Evolutionary conservation across 2,329 filamentous ascomycete genomes (phyloP), one percentile per base, ranked within the genome.

Genomic region (Sporothrix phasma): DNA sequence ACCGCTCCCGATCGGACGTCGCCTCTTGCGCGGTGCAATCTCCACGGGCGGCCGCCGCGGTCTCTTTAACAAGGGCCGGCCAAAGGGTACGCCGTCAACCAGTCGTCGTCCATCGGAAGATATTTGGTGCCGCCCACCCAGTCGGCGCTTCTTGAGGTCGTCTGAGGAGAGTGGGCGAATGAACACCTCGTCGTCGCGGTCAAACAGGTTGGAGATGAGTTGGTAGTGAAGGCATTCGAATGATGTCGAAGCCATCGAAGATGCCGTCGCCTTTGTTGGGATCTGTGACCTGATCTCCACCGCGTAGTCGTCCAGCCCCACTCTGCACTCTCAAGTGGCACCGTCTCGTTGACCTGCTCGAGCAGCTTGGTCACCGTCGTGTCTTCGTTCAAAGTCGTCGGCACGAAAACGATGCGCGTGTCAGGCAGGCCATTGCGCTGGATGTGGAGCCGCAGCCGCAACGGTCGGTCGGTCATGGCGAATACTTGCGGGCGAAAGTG

Each of bases 141-240:
- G 76, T 62, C 84, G 84, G 68, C 92, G 82, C 56, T 86, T 82
- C 70, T 86, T 85, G 8, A 94, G 75, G 72, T 97, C 93, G 49
- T 87, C 83, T 26, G 84, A 86, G 19, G 41, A 41, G 59, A 66
- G 62, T 5, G 58, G 56, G 4, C 54, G 49, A 19, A 80, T 87
- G 70, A 77, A 92, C 88, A 89, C 84, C 73, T 92, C 85, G 70
- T 97, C 92, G 63, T 94, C 91, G 61, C 93, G 87, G 69, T 89
- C 88, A 65, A 96, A 78, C 10, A 94, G 78, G 51, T 82, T 81
- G 15, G 80, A 78, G 5, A 96, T 81, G 22, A 83, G 80, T 72
- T 90, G 88, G 70, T 90, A 97, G 76, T 97, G 93, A 64, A 97
- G 76, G 70, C 90, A 94, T 75, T 97, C 93, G 69, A 90, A 97